Base-by-base conservation (phyloP, 2,329 filamentous ascomycete species). In the Fonsecaea nubica region DNA sequence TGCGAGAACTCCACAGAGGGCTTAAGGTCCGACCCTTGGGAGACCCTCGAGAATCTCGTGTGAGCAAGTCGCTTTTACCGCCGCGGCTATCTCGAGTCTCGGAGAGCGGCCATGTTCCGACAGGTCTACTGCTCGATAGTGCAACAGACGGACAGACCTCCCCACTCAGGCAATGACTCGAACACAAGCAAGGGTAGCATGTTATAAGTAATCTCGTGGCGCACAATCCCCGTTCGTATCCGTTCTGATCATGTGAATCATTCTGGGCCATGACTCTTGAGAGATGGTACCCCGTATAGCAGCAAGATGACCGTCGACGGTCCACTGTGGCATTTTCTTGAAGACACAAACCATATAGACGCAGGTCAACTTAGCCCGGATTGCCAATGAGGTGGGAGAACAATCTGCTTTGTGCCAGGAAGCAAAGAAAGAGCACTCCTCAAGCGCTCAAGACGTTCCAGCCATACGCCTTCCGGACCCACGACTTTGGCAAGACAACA, bases 21-120 rank as follows among this genome's bases (percentile, higher is more conserved):
- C 10, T 8, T 30, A 25, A 48, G n/a, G n/a, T 9, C n/a, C 18
- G 21, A 6, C 18, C n/a, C 4, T 1, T 4, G 15, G 12, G 7
- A n/a, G 18, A 12, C 15, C 1, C 25, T 50, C 21, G 45, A 50
- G 45, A 50, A 10, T 15, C 25, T 18, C 18, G 10, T 12, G 18
- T 9, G 45, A 50, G 21, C 45, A 12, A 10, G 21, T 4, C 8
- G 45, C 21, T 10, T 10, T 50, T 50, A 10, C 45, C 45, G 21
- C 8, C 45, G 18, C 18, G 45, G 45, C 45, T 50, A 50, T 50
- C 45, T 50, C 45, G 45, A 50, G 25, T 21, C 45, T 50, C 45
- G 45, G 21, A 50, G 45, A 9, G 45, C 45, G 45, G 45, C 18
- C 45, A 13, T 50, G 21, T 30, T 50, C 45, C 45, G 45, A 21